Percentiles rank a stretch among this genome's conserved stretches.
Evolutionary conservation across 768 basidiomycete species (phyloP).

Genomic region (Tubosaeta sp.): DNA sequence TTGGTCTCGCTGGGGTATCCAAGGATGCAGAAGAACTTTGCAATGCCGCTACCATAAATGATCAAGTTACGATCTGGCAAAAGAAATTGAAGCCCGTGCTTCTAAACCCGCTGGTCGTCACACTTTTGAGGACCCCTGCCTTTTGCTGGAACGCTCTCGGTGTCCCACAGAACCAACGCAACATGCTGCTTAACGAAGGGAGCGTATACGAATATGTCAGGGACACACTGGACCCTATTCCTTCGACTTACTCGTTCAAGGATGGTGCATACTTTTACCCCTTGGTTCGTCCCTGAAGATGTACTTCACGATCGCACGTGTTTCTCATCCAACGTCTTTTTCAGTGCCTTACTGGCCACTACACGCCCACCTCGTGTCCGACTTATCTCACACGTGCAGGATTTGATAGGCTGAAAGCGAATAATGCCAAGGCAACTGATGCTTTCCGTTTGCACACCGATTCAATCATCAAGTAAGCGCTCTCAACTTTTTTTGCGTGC

Average conservation of each 20-base stretch:
- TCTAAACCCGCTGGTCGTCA: conserved; percentile 53
- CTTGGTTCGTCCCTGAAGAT: conserved; percentile 32
- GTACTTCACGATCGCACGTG: neutral
- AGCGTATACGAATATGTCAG: conserved; percentile 45
- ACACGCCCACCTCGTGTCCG: conserved; percentile 57
- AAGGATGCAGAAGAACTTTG: conserved; percentile 55
- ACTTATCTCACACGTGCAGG: conserved; percentile 60
- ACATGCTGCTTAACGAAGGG: conserved; percentile 54
- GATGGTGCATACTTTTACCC: conserved; percentile 67
- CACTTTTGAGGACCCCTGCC: conserved; percentile 39
- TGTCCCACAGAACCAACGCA: conserved; percentile 66
- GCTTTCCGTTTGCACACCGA: conserved; percentile 70
- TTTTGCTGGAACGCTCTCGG: conserved; percentile 78
- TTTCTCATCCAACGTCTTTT: conserved; percentile 4
- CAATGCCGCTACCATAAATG: conserved; percentile 45
- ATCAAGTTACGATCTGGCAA: conserved; percentile 63
- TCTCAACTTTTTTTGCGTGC: neutral
- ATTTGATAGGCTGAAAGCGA: conserved; percentile 50
- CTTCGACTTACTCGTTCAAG: conserved; percentile 47
- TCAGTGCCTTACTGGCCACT: conserved; percentile 45
- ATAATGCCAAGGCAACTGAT: conserved; percentile 42
- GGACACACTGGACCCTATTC: conserved; percentile 49
- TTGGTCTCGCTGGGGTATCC: conserved; percentile 55
- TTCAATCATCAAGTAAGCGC: conserved; percentile 58
- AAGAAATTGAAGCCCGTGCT: conserved; percentile 57